phyloP scores from a whole-genome alignment of 495 filamentous ascomycete species.

The Penicillium steckii region DNA sequence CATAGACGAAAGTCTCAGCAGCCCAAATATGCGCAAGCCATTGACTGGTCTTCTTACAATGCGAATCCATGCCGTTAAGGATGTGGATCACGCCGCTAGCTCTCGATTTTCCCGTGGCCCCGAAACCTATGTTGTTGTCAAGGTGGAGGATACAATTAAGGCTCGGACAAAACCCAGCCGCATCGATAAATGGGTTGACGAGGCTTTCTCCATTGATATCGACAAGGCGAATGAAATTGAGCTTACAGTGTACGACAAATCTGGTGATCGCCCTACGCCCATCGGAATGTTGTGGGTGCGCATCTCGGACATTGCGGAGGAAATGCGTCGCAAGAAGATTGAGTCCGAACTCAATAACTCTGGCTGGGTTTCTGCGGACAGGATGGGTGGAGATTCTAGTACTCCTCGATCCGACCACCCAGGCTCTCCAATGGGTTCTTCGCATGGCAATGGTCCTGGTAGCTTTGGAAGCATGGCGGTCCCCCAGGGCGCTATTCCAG shows the following conservation, averaged over 20 bases:
- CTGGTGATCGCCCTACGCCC: conserved; percentile 81
- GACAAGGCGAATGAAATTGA: conserved; percentile 99
- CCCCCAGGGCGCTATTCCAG: conserved; percentile 15
- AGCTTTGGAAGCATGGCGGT: conserved; percentile 24
- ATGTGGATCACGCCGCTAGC: conserved; percentile 91
- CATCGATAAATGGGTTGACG: conserved; percentile 86
- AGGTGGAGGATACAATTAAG: conserved; percentile 91
- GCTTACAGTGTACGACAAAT: conserved; percentile 94
- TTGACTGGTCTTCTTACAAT: conserved; percentile 86
- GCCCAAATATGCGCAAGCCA: conserved; percentile 90
- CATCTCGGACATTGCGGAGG: conserved; percentile 95
- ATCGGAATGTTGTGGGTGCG: conserved; percentile 96
- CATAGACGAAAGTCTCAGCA: conserved; percentile 93
- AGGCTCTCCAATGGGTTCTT: conserved; percentile 42
- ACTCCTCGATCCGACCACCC: conserved; percentile 36
- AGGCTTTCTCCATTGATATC: conserved; percentile 85
- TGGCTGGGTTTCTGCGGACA: conserved; percentile 96
- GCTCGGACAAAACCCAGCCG: conserved; percentile 85
- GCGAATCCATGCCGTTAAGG: conserved; percentile 81
- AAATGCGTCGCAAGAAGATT: conserved; percentile 96
- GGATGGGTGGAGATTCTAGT: conserved; percentile 70
- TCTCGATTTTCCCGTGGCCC: conserved; percentile 84
- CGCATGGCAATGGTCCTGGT: conserved; percentile 28
- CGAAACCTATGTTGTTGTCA: conserved; percentile 92
- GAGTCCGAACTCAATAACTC: conserved; percentile 87